phyloP scores from a whole-genome alignment of 306 rosid genomes.

The Coriaria nepalensis region DNA sequence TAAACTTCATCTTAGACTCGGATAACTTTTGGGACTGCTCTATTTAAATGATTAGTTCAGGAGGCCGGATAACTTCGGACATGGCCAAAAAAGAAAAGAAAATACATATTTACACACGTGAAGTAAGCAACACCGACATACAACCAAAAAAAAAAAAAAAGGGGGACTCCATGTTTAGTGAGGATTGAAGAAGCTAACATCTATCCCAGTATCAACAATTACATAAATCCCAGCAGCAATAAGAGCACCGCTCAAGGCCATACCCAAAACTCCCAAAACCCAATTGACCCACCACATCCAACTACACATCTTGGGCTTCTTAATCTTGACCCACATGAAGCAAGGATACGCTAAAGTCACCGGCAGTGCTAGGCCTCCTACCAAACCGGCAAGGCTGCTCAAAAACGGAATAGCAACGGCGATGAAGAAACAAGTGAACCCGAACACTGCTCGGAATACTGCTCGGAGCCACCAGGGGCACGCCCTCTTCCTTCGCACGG shows the following conservation, averaged over 20 bases:
- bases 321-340: slow-evolving; percentile 46
- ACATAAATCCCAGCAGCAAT: slow-evolving; percentile 45
- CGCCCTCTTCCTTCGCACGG: slow-evolving; percentile 26
- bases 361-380: slow-evolving; percentile 43
- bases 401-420: slow-evolving; percentile 37
- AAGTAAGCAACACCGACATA: no score
- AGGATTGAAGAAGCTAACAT: slow-evolving; percentile 58
- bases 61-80: no score
- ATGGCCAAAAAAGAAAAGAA: no score
- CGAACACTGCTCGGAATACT: slow-evolving; percentile 18
- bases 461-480: slow-evolving; percentile 42
- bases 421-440: slow-evolving; percentile 22
- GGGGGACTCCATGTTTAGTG: slow-evolving; percentile 10
- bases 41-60: no score
- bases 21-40: no score
- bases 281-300: slow-evolving; percentile 49
- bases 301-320: slow-evolving; percentile 27
- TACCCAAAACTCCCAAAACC: slow-evolving; percentile 47
- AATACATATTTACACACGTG: no score
- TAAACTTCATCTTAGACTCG: no score
- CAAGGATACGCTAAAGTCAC: slow-evolving; percentile 44
- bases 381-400: slow-evolving; percentile 30
- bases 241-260: slow-evolving; percentile 33
- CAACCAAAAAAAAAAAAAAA: no score
- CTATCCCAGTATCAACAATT: slow-evolving; percentile 46